Base-by-base conservation (phyloP, 1,139 yeast species). In the Pichia sp. region DNA sequence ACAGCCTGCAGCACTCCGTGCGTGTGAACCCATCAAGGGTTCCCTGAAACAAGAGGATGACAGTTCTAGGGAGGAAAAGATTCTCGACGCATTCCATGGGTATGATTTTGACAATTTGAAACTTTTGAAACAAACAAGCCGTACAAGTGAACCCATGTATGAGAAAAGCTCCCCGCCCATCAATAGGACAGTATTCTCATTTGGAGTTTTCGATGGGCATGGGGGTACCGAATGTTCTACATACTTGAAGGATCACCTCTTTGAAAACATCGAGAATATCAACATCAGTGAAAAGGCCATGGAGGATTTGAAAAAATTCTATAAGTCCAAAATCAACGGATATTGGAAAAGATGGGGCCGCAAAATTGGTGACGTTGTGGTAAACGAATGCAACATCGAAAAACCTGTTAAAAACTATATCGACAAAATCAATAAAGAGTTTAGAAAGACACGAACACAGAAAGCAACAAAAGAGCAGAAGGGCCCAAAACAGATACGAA, bases 141-240 rank as follows among this genome's bases (percentile, higher is more conserved):
- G 50, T 5, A 13, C 42, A 13, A 32, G 8, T 26, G 54, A 51
- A 31, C 51, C 54, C 8, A 42, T 23, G 23, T 51, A 54, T 54
- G 30, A 41, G 5, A 5, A 44, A n/a, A 36, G 16, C 31, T 49
- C 54, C 13, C 53, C 56, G 29, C 41, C 52, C 5, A 31, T 54
- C 30, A 53, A 54, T 47, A 34, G 49, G 5, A 60, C 63, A 42
- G 79, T 82, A 36, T 85, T 90, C 70, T 82, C 82, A 64, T 84
- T 87, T 67, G 81, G 82, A 50, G 79, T 93, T 2, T 90, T 86
- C 69, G 99, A 93, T 70, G 99, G 98, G 2, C 99, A 93, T 69
- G 98, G 98, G 4, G 96, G 97, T 16, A 78, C 75, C 40, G 82
- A 85, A 58, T 89, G 96, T 64, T 77, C 90, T 45, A 76, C 73